Evolutionary conservation across 2,329 filamentous ascomycete genomes (phyloP), one percentile per base, ranked within the genome.

Genomic region (Epichloe brachyelytri): DNA sequence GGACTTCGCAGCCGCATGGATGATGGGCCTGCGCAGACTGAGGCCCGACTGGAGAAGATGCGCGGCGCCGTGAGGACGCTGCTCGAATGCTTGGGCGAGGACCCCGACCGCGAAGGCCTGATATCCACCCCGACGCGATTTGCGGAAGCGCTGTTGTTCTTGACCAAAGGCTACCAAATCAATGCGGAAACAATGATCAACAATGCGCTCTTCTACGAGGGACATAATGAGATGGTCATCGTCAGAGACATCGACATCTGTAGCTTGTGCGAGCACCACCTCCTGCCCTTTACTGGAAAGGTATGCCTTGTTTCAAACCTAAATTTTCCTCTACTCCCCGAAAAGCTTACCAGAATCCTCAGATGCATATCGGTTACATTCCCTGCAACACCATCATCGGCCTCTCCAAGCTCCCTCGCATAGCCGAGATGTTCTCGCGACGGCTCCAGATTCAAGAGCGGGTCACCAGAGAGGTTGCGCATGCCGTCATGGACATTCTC

Each of bases 311-410:
- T 1, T 20, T 26, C 15, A 12, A n/a, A n/a, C 15, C 36, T 17
- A 7, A 2, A 14, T 22, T 12, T 22, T 4, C 4, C 19, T 41
- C 17, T 40, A 15, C n/a, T 58, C 26, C 26, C 26, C 26, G 26
- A 10, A 30, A 30, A 26, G 8, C 26, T 30, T 10, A 30, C 26
- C 26, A 3, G 8, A 30, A 10, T 10, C 8, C 3, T 10, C 26
- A 94, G 88, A 97, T 98, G 88, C 93, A 98, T 71, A 97, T 98
- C 60, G 93, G 90, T 52, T 98, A 98, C 69, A 97, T 98, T 56
- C 93, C 93, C 34, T 82, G 84, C 62, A 80, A 89, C 64, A 83
- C 90, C 53, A 90, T 98, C 49, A 89, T 98, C 55, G 93, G 93
- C 47, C 83, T 98, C 49, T 96, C 90, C 34, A 98, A 98, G 68